Percentiles rank a stretch among this genome's conserved stretches.
phyloP scores from a whole-genome alignment of 148 eudicot species.

The Amaranthus hypochondriacus region DNA sequence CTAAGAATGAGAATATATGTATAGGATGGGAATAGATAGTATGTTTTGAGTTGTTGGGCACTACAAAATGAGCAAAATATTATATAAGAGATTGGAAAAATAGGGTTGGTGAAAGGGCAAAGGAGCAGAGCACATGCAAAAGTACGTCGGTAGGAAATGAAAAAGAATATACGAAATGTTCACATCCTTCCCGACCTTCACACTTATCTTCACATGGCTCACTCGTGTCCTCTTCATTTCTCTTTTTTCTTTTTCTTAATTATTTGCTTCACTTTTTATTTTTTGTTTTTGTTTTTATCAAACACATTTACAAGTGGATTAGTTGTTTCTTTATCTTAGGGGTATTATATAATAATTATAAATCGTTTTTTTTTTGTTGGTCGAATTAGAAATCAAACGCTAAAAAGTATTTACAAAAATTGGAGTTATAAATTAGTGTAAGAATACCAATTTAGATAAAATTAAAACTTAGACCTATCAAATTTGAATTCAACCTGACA shows the following conservation, averaged over 20 bases:
- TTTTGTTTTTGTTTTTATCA: too few species aligned
- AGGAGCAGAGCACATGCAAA: slow-evolving; percentile 24
- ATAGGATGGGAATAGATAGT: neutral
- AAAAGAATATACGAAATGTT: slow-evolving; percentile 6
- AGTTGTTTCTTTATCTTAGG: too few species aligned
- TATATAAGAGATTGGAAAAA: neutral
- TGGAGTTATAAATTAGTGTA: too few species aligned
- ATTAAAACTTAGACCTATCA: too few species aligned
- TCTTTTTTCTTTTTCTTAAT: neutral
- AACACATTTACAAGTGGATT: too few species aligned
- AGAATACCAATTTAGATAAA: too few species aligned
- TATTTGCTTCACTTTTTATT: neutral
- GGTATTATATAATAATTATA: too few species aligned
- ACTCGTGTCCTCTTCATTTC: neutral
- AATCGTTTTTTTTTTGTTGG: too few species aligned
- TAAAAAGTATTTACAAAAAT: too few species aligned
- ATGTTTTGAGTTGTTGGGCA: neutral
- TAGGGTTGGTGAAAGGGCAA: slow-evolving; percentile 4
- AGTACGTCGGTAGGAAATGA: neutral
- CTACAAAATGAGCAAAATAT: neutral
- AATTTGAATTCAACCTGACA: too few species aligned
- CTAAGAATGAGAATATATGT: too few species aligned
- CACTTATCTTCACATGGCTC: slow-evolving; percentile 20
- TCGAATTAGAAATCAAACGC: too few species aligned
- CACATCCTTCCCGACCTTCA: slow-evolving; percentile 24